Conservation (phyloP, 805 yeast species). For the Grigorovia transvaalensis region DNA sequence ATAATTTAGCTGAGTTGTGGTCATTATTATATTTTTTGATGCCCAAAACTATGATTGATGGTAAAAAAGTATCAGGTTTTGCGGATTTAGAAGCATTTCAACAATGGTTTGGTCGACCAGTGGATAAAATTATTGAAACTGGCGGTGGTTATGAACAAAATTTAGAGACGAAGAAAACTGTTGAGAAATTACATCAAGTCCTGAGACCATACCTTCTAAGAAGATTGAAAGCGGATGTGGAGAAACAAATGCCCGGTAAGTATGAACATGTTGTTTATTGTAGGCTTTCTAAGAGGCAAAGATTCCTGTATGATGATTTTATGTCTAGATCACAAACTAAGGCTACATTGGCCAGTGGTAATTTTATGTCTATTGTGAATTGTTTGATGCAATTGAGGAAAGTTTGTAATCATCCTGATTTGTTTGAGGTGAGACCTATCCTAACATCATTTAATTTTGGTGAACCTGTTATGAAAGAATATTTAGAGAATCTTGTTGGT, state of each 20-base stretch:
- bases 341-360: slow-evolving; percentile 89
- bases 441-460: slow-evolving; percentile 79
- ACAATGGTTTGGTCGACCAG: slow-evolving; percentile 98
- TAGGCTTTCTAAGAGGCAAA: slow-evolving; percentile 82
- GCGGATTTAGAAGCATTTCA: slow-evolving; percentile 94
- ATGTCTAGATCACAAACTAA: slow-evolving; percentile 94
- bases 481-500: slow-evolving; percentile 32
- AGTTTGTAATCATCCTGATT: slow-evolving; percentile 92
- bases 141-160: slow-evolving; percentile 45
- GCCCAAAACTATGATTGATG: slow-evolving; percentile 69
- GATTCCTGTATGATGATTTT: slow-evolving; percentile 88
- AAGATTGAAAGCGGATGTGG: slow-evolving; percentile 91
- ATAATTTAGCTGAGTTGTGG: slow-evolving; percentile 93
- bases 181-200: slow-evolving; percentile 82
- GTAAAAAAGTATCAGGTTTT: slow-evolving; percentile 57
- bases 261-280: slow-evolving; percentile 93
- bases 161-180: slow-evolving; percentile 74
- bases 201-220: slow-evolving; percentile 85
- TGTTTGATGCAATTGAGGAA: slow-evolving; percentile 96
- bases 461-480: slow-evolving; percentile 47
- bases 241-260: slow-evolving; percentile 97
- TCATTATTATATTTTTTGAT: slow-evolving; percentile 85
- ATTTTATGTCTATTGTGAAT: slow-evolving; percentile 87
- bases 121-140: slow-evolving; percentile 76
- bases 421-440: slow-evolving; percentile 92